phyloP scores from a whole-genome alignment of 2,329 filamentous ascomycete genomes.

The Blumeriella jaapii region DNA sequence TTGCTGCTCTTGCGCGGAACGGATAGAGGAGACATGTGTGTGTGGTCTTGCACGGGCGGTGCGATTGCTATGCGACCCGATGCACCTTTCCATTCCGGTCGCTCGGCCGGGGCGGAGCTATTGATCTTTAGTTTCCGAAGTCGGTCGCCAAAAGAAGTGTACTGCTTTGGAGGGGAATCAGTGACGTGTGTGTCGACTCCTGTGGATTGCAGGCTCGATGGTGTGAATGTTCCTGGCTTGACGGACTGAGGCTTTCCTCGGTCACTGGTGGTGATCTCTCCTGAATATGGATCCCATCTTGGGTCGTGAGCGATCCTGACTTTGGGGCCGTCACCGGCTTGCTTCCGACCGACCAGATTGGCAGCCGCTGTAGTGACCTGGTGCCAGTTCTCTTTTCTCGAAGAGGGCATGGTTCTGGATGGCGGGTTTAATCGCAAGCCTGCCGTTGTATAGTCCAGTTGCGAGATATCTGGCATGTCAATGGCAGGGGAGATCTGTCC shows the following conservation, averaged over 20 bases:
- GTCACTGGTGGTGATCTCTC: constrained; percentile 48
- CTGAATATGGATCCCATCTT: constrained; percentile 55
- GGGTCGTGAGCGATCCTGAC: constrained; percentile 30
- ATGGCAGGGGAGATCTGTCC: constrained; percentile 33
- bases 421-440: constrained; percentile 11
- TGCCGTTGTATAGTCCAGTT: constrained; percentile 10
- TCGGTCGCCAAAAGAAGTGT: constrained; percentile 34
- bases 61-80: constrained; percentile 57
- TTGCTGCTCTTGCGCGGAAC: constrained; percentile 42
- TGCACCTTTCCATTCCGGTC: constrained; percentile 60
- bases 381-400: constrained; percentile 25
- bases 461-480: constrained; percentile 23
- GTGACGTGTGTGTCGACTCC: no score
- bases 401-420: constrained; percentile 25
- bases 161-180: constrained; percentile 21
- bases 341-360: constrained; percentile 19
- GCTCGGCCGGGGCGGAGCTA: constrained; percentile 18
- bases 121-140: constrained; percentile 32
- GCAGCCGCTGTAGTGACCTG: constrained; percentile 20
- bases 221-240: constrained; percentile 39
- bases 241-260: constrained; percentile 45
- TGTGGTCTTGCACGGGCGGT: constrained; percentile 51
- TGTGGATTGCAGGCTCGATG: constrained; percentile 17
- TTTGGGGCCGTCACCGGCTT: constrained; percentile 12
- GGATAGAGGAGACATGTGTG: constrained; percentile 42